Evolutionary conservation across 441 rosid genomes (phyloP).

Genomic region (Caryocar brasiliense): DNA sequence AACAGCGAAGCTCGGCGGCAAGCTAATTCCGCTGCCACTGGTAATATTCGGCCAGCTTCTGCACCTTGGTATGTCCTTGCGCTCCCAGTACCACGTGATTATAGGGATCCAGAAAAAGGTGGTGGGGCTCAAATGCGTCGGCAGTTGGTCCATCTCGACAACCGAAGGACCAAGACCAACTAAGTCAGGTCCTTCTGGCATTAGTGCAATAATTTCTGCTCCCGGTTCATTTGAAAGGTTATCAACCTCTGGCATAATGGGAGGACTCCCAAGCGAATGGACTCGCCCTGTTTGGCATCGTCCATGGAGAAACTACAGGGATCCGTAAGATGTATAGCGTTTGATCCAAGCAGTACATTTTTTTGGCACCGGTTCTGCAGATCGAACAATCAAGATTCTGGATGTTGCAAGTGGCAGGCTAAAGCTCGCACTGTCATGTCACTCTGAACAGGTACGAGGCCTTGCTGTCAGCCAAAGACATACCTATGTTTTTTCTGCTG

Average conservation of each 20-base stretch:
- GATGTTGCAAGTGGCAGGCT: constrained; percentile 82
- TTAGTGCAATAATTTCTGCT: constrained; percentile 51
- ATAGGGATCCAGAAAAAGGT: constrained; percentile 37
- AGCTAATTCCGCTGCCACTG: constrained; percentile 17
- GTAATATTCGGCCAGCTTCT: constrained; percentile 24
- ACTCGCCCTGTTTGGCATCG: constrained; percentile 76
- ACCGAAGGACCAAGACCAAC: constrained; percentile 27
- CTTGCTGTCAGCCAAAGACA: constrained; percentile 84
- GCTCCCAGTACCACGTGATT: constrained; percentile 63
- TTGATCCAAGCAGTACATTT: constrained; percentile 93
- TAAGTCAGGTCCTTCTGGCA: constrained; percentile 36
- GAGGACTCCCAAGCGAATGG: constrained; percentile 74
- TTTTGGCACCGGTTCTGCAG: constrained; percentile 99
- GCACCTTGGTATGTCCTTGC: constrained; percentile 54
- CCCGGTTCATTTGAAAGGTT: constrained; percentile 75
- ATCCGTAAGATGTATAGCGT: constrained; percentile 91
- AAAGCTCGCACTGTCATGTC: constrained; percentile 88
- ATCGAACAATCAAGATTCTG: constrained; percentile 93
- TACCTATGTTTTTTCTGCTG: constrained; percentile 95
- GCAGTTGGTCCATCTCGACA: constrained; percentile 77
- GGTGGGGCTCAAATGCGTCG: constrained; percentile 48
- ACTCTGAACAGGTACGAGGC: constrained; percentile 90
- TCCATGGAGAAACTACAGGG: constrained; percentile 85
- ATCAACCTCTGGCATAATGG: constrained; percentile 64
- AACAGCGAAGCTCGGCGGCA: constrained; percentile 37